Evolutionary conservation across 306 rosid genomes (phyloP), one percentile per base, ranked within the genome.

Genomic region (Sesbania bispinosa): DNA sequence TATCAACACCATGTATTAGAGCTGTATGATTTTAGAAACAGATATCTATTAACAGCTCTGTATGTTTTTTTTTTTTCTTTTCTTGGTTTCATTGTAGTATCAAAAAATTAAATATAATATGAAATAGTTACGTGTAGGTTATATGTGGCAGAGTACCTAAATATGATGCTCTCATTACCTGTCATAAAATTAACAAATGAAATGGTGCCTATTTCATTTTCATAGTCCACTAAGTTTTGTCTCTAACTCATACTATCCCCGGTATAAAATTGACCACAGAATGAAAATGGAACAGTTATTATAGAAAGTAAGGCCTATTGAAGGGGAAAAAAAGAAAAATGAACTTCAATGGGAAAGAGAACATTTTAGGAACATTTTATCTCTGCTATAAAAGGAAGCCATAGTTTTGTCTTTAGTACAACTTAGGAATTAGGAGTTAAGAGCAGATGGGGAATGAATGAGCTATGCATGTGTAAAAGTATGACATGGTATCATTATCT

Each of bases 121-220:
- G 4, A 32, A 3, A 32, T 32, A 32, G 36, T 32, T 32, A 32
- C 36, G 36, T 32, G 5, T 32, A 2, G 36, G 36, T 3, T 6
- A 26, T 16, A 54, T 19, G 3, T 19, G 73, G 77, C 53, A 65
- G 61, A 71, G 76, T 63, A 38, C 79, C 66, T 64, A 66, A 76
- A 81, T 62, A 79, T 68, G 82, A 78, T 60, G 29, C 16, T 58
- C 14, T 27, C 62, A 51, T 18, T 33, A 19, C 24, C 77, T 51
- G 67, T 62, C 41, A 47, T 26, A 39, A 51, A 80, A 64, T 42
- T 58, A 48, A 66, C 82, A 67, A 79, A 65, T 58, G 47, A 47
- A 45, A 75, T 69, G 71, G 81, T 69, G 62, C 42, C 77, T 33
- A 27, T 26, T 42, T 79, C 74, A 46, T 61, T 66, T 75, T 62